Percentiles rank a stretch among this genome's conserved stretches.
Conservation (phyloP, 23 red algal genomes). For the Gracilaria gracilis region DNA sequence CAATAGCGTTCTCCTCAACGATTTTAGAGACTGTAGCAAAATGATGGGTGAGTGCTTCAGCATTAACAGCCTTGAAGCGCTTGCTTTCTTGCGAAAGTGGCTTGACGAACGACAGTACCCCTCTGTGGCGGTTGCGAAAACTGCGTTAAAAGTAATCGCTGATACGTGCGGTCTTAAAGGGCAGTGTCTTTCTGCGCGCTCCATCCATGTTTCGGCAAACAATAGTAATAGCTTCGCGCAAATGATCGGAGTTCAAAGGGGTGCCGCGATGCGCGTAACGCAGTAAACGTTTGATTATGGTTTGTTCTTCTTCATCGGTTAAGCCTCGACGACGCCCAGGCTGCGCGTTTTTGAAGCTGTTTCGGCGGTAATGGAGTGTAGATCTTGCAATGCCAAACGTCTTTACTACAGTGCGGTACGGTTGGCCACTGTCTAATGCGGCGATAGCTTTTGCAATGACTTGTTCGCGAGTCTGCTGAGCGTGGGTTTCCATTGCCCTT, state of each 20-base stretch:
- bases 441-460: not conserved
- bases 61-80: conserved; percentile 28
- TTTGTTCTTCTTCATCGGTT: conserved; percentile 1
- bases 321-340: conserved; percentile 1
- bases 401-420: not conserved
- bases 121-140: conserved; percentile 16
- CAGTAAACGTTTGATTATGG: not conserved
- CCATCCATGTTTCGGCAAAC: not conserved
- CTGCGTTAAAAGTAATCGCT: not conserved
- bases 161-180: not conserved
- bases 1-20: conserved; percentile 19
- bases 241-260: conserved; percentile 7
- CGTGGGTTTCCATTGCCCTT: not conserved
- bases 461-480: not conserved
- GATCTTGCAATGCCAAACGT: not conserved
- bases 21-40: conserved; percentile 15
- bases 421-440: not conserved
- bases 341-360: not conserved
- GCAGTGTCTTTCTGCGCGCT: not conserved
- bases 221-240: not conserved
- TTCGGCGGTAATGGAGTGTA: not conserved
- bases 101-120: not conserved
- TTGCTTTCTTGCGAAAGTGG: conserved; percentile 34
- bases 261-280: not conserved
- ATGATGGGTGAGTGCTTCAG: conserved; percentile 9